Conservation (phyloP, 768 basidiomycete species). For the Leccinum disarticulatum region DNA sequence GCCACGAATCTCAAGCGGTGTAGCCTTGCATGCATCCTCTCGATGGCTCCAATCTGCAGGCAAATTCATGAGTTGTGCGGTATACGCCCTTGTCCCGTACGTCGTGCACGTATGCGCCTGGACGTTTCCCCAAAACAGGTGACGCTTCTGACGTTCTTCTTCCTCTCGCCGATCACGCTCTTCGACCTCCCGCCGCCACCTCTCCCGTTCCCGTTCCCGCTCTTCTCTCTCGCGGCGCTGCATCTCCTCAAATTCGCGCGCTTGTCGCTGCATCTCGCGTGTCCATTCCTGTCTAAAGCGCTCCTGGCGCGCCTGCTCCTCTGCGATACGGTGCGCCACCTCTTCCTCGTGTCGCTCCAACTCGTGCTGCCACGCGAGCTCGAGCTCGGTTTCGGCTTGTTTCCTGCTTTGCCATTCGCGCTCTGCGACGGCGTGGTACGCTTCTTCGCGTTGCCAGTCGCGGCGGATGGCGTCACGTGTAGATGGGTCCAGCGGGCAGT, state of each 20-base stretch:
- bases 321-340: neutral
- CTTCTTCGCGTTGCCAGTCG: conserved; percentile 9
- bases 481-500: conserved; percentile 9
- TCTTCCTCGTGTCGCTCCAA: conserved; percentile 5
- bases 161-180: conserved; percentile 11
- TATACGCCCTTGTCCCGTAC: conserved; percentile 25
- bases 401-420: conserved; percentile 6
- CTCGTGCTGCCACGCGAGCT: conserved; percentile 3
- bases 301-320: neutral
- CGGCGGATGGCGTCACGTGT: conserved; percentile 3
- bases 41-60: conserved; percentile 21
- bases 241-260: neutral
- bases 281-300: neutral
- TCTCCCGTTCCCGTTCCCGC: conserved; percentile 1
- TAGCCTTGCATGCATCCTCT: conserved; percentile 23
- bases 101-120: neutral
- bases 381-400: neutral
- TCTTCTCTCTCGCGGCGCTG: neutral
- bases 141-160: neutral
- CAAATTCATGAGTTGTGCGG: conserved; percentile 30
- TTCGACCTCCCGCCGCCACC: conserved; percentile 17
- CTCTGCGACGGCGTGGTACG: neutral
- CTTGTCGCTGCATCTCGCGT: neutral
- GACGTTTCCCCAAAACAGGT: neutral
- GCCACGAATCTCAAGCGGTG: conserved; percentile 18